Evolutionary conservation across 352 stramenopile genomes (phyloP).

Genomic region (Blastocystis sp.): DNA sequence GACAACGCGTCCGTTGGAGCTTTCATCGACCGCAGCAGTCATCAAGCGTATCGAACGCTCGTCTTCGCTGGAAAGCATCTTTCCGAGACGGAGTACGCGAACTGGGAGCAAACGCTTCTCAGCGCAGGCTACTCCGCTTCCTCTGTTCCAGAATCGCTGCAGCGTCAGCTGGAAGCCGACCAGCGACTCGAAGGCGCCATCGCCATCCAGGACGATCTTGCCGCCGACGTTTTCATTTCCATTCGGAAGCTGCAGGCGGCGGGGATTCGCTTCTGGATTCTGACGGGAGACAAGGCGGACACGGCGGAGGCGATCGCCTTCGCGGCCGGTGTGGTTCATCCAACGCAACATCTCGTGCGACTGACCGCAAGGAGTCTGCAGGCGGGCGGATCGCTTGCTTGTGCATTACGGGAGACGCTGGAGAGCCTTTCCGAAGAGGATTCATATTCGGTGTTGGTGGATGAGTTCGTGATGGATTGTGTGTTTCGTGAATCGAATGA

Average conservation of each 20-base stretch:
- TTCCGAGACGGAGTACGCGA: not conserved
- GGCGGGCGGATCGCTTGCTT: not conserved
- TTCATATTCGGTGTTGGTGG: not conserved
- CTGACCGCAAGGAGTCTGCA: not conserved
- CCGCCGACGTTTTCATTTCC: not conserved
- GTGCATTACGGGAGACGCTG: not conserved
- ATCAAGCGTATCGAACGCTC: conserved; percentile 8
- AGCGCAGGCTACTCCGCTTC: not conserved
- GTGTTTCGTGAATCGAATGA: not conserved
- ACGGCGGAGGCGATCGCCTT: conserved; percentile 47
- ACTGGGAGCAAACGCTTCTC: not conserved
- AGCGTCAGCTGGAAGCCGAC: not conserved
- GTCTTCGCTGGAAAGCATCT: conserved; percentile 42
- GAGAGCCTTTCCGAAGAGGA: not conserved
- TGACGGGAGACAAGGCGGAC: conserved; percentile 47
- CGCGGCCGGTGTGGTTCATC: not conserved
- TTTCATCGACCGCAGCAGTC: not conserved
- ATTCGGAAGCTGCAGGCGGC: conserved; percentile 9
- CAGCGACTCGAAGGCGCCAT: conserved; percentile 12
- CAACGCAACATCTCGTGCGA: not conserved
- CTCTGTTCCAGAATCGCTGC: not conserved
- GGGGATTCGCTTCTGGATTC: conserved; percentile 50
- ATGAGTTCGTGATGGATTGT: not conserved
- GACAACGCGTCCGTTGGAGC: not conserved
- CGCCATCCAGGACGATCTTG: conserved; percentile 44